Conservation (phyloP, 1,284 basidiomycete species). For the Earliella scabrosa region DNA sequence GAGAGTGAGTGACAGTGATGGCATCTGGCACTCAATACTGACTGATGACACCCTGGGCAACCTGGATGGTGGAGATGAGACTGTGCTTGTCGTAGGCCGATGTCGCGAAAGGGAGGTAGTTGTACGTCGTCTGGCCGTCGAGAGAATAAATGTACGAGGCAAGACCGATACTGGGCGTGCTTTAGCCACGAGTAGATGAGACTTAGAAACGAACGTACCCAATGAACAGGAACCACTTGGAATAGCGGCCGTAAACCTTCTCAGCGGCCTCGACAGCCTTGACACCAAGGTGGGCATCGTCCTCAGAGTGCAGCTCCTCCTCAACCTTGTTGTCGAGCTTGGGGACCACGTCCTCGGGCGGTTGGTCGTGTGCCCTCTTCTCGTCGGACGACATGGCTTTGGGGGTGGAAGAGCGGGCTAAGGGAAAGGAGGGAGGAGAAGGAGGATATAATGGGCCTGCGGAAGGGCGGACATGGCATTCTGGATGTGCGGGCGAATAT, state of each 20-base stretch:
- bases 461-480: no score
- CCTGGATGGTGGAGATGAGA: conserved; percentile 68
- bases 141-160: conserved; percentile 81
- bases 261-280: conserved; percentile 55
- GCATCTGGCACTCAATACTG: conserved; percentile 44
- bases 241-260: conserved; percentile 54
- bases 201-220: conserved; percentile 43
- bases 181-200: background rate
- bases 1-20: conserved; percentile 52
- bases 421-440: background rate
- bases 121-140: conserved; percentile 70
- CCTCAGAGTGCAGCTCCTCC: conserved; percentile 20
- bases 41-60: conserved; percentile 65
- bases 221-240: conserved; percentile 66
- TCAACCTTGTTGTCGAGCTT: conserved; percentile 11
- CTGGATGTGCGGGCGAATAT: no score
- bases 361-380: conserved; percentile 6
- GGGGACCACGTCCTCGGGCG: conserved; percentile 16
- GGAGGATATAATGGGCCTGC: no score
- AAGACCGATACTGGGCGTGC: conserved; percentile 55
- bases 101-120: conserved; percentile 67
- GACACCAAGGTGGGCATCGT: conserved; percentile 51
- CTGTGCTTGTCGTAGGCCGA: conserved; percentile 65
- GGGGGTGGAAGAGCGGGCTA: background rate
- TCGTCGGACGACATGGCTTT: conserved; percentile 14